Evolutionary conservation across 805 yeast genomes (phyloP).

Genomic region (Candida tammaniensis): DNA sequence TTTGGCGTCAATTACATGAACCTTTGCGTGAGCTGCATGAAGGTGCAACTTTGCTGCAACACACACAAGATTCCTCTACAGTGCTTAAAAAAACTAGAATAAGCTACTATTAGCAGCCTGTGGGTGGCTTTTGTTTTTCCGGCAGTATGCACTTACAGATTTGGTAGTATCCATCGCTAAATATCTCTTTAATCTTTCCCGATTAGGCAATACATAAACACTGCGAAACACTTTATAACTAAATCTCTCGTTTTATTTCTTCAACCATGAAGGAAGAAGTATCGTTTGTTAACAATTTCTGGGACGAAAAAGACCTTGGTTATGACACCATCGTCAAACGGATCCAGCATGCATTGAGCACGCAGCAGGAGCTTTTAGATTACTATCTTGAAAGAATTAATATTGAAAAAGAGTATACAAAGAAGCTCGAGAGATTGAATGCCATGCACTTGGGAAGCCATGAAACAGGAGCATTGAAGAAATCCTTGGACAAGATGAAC

Average conservation of each 20-base stretch:
- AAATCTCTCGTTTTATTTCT: too few species aligned
- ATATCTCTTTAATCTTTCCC: constrained; percentile 8
- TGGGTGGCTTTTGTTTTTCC: too few species aligned
- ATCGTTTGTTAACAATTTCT: constrained; percentile 45
- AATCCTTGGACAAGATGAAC: constrained; percentile 56
- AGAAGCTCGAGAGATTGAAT: constrained; percentile 51
- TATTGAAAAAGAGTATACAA: constrained; percentile 73
- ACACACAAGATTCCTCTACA: too few species aligned
- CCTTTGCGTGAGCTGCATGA: too few species aligned
- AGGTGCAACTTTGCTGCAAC: too few species aligned
- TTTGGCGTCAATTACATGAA: too few species aligned
- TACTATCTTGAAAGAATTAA: constrained; percentile 43
- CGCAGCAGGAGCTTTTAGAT: constrained; percentile 39
- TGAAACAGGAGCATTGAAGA: constrained; percentile 58
- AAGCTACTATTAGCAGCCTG: too few species aligned
- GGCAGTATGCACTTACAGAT: too few species aligned
- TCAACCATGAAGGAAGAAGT: constrained; percentile 14
- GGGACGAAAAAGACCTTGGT: constrained; percentile 69
- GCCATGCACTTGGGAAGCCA: constrained; percentile 46
- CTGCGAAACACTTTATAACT: not conserved
- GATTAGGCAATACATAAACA: constrained; percentile 12
- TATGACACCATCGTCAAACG: constrained; percentile 52
- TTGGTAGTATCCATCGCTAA: too few species aligned
- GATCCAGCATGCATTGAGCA: constrained; percentile 56
- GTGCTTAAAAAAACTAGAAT: too few species aligned